Base-by-base conservation (phyloP, 2,329 filamentous ascomycete genomes). In the Mycocentrospora acerina region DNA sequence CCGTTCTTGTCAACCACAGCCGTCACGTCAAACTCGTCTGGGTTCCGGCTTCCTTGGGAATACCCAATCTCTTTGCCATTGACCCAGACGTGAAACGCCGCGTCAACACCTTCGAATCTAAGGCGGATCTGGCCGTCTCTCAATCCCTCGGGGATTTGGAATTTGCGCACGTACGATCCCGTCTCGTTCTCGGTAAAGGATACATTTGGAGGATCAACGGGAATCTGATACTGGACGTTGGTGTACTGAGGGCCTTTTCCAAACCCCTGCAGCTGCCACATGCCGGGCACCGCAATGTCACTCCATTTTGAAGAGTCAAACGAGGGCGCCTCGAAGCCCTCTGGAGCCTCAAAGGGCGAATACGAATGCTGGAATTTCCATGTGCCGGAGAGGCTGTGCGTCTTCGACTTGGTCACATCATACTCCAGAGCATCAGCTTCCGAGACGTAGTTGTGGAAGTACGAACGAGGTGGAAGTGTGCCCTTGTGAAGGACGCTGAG, bases 91-190 rank as follows among this genome's bases (percentile, higher is more conserved):
- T 87, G 82, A 52, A 83, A 88, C 0, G 83, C 80, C 52, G 81
- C 83, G 52, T 88, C 84, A 0, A 88, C 83, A 2, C 85, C 85
- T 37, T 88, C 84, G 44, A 87, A 88, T 9, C 84, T 72, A 15
- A 88, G 66, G 12, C 82, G 72, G 13, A 86, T 64, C 48, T 86
- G 81, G 29, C 66, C 57, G 8, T 66, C 68, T n/a, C 69, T 66
- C 69, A 75, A 79, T 7, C 67, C 60, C 2, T 63, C 38, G 0
- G 80, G 80, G 3, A 84, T 69, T 2, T 66, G 52, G 50, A 86
- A 84, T 3, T 61, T 67, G 8, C 75, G 75, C 11, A 76, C 68
- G 55, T 86, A 86, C 0, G 76, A 78, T 6, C 83, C 83, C 0
- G 80, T 85, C 3, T 81, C 80, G 38, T 86, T 86, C 33, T 83